Evolutionary conservation across 2,329 filamentous ascomycete genomes (phyloP).

Genomic region (Phialemoniopsis sp.): DNA sequence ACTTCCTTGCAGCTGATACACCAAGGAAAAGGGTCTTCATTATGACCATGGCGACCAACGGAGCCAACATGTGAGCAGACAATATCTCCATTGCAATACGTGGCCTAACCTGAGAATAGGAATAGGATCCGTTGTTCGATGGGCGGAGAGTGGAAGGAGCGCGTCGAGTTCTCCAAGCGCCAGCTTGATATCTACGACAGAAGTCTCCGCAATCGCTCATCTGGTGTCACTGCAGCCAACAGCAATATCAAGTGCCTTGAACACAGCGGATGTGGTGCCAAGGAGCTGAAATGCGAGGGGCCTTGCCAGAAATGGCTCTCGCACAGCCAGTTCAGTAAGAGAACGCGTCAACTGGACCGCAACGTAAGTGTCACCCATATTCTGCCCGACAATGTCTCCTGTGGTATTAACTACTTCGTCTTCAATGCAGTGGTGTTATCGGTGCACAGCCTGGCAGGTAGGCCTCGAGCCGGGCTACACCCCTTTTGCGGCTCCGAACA

Average conservation of each 20-base stretch:
- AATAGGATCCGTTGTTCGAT: constrained; percentile 21
- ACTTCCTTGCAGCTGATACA: no score
- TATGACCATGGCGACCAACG: no score
- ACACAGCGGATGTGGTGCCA: constrained; percentile 13
- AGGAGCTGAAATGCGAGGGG: constrained; percentile 19
- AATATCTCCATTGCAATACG: no score
- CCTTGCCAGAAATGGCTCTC: constrained; percentile 21
- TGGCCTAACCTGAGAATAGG: no score
- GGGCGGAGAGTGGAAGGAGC: constrained; percentile 21
- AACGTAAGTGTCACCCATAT: constrained; percentile 16
- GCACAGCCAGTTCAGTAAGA: constrained; percentile 25
- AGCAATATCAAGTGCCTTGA: constrained; percentile 20
- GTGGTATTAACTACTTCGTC: constrained; percentile 2
- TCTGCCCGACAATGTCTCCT: background rate
- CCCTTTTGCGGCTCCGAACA: constrained; percentile 14
- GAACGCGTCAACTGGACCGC: constrained; percentile 18
- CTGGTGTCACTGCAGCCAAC: constrained; percentile 10
- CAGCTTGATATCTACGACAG: constrained; percentile 19
- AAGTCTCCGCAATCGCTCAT: constrained; percentile 4
- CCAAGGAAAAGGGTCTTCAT: no score
- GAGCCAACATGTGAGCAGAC: no score
- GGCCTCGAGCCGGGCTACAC: constrained; percentile 15
- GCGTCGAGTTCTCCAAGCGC: constrained; percentile 20
- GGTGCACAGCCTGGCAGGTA: constrained; percentile 25
- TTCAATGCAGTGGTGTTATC: constrained; percentile 23